A percentile compares a stretch with the other conserved stretches of the same genome.
Evolutionary conservation across 306 rosid species (phyloP).

Genomic region (Echinosophora koreensis): DNA sequence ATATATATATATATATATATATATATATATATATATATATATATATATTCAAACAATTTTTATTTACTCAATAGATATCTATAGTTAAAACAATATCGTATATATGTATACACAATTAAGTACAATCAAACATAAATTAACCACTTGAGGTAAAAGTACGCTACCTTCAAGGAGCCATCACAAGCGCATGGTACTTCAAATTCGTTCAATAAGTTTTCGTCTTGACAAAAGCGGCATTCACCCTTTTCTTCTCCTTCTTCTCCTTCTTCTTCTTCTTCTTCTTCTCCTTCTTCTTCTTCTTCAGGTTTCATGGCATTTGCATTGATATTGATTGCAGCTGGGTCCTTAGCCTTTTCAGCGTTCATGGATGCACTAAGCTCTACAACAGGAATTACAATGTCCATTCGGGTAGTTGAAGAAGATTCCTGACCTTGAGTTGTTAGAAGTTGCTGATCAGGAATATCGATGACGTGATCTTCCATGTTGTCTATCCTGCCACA

Average conservation of each 20-base stretch:
- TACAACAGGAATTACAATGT: neutral
- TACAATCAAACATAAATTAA: neutral
- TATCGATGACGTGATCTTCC: neutral
- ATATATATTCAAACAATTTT: too few relatives aligned
- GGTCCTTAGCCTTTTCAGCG: neutral
- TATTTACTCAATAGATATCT: too few relatives aligned
- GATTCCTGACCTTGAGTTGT: neutral
- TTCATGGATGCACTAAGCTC: neutral
- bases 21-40: too few relatives aligned
- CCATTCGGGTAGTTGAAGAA: neutral
- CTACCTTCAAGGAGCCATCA: conserved; percentile 43
- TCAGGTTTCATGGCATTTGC: neutral
- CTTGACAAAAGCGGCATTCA: conserved; percentile 47
- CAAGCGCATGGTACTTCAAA: conserved; percentile 46
- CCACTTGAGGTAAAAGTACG: neutral
- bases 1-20: too few relatives aligned
- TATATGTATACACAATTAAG: neutral
- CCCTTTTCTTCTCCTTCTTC: too few relatives aligned
- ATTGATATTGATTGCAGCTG: neutral
- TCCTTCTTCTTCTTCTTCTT: neutral
- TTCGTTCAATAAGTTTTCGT: conserved; percentile 11
- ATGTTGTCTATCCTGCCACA: neutral
- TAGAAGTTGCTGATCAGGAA: neutral
- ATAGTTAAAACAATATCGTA: too few relatives aligned
- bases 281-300: neutral